These are phyloP conservation scores for Quercus wislizeni DNA, from an alignment of 306 rosid species.

Conservation along the genomic window DNA sequence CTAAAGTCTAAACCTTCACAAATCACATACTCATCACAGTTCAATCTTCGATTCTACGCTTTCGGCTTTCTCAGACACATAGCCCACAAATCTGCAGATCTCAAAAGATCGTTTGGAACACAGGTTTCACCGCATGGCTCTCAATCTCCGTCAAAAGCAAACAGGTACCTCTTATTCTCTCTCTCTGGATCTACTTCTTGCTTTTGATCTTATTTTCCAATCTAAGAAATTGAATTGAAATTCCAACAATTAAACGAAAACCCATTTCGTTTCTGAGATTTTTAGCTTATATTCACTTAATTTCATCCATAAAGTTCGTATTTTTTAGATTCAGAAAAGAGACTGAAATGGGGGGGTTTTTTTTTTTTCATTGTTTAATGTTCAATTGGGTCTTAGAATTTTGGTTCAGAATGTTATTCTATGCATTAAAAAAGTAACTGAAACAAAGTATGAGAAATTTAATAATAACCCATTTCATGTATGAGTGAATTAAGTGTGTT, in stretches of 20 bases:
- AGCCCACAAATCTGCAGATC: conserved; percentile 13
- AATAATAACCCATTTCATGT: not conserved
- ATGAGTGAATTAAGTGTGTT: not conserved
- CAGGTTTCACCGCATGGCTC: conserved; percentile 39
- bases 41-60: not conserved
- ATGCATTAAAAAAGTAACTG: too few relatives aligned
- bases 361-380: not conserved
- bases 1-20: too few relatives aligned
- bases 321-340: not conserved
- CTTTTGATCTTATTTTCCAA: conserved; percentile 12
- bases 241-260: not conserved
- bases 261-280: not conserved
- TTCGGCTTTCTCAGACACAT: not conserved
- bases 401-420: not conserved
- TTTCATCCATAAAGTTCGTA: not conserved
- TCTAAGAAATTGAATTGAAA: not conserved
- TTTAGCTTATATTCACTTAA: not conserved
- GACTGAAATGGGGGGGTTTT: not conserved
- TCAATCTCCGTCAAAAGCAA: conserved; percentile 68
- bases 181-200: not conserved
- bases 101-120: not conserved
- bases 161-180: conserved; percentile 33
- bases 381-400: not conserved
- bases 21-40: too few relatives aligned
- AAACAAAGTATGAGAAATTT: not conserved